Conservation (phyloP, 2,329 filamentous ascomycete species). For the Colletotrichum eleusines region DNA sequence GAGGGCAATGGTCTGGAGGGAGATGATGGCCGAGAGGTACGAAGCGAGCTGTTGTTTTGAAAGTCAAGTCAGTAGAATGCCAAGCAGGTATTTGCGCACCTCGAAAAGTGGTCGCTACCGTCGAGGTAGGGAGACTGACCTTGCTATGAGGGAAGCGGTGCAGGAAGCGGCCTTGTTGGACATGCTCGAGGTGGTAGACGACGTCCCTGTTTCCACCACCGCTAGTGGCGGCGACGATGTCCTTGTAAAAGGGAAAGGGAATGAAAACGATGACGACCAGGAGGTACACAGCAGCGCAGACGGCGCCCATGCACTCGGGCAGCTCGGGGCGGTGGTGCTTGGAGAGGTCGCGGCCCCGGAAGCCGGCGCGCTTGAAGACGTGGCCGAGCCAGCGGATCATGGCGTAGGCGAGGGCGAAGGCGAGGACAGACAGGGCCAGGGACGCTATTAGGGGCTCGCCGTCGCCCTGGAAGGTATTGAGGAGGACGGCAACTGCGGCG, state of each 20-base stretch:
- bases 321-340: slow-evolving; percentile 78
- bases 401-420: slow-evolving; percentile 84
- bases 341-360: slow-evolving; percentile 90
- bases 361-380: slow-evolving; percentile 86
- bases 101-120: neutral
- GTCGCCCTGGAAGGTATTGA: slow-evolving; percentile 85
- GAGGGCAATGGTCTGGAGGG: slow-evolving; percentile 89
- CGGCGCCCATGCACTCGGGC: slow-evolving; percentile 95
- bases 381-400: slow-evolving; percentile 95
- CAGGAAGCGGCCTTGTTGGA: slow-evolving; percentile 85
- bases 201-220: slow-evolving; percentile 93
- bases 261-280: slow-evolving; percentile 92
- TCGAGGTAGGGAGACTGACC: slow-evolving; percentile 58
- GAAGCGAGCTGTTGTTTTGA: slow-evolving; percentile 79
- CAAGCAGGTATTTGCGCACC: neutral
- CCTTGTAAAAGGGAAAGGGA: slow-evolving; percentile 97
- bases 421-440: slow-evolving; percentile 85
- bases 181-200: slow-evolving; percentile 77
- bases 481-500: slow-evolving; percentile 78
- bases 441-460: slow-evolving; percentile 92
- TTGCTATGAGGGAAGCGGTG: slow-evolving; percentile 96
- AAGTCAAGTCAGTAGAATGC: slow-evolving; percentile 4
- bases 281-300: slow-evolving; percentile 93
- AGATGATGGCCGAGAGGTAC: slow-evolving; percentile 93
- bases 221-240: slow-evolving; percentile 94